Base-by-base conservation (phyloP, 768 basidiomycete genomes). In the Naematelia aurantialba region DNA sequence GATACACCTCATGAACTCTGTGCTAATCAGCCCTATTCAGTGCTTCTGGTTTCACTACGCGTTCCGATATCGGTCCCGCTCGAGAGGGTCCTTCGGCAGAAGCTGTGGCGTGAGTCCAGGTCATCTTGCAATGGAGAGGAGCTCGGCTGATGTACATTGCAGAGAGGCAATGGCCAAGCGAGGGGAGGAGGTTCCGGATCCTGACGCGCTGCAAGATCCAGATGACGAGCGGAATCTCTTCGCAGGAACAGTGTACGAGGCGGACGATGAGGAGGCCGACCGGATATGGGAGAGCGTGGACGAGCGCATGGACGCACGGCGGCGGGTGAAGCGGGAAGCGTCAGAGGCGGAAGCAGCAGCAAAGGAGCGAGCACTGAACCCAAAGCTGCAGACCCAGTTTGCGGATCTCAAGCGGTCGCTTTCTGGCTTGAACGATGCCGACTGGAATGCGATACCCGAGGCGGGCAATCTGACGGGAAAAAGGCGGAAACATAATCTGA, bases 51-150 rank as follows among this genome's bases (percentile, higher is more conserved):
- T 98, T 97, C 79, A 98, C 94, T 0, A 98, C 94, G 4, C 88
- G 93, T 49, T 94, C 91, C 44, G 96, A 98, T 85, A 98, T 99
- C 59, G 96, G 96, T 73, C 96, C 96, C 31, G 96, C 96, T 5
- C 82, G 96, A 76, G 93, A 96, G 72, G 91, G 91, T 0, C 91
- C 93, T 0, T 89, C 89, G 17, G 92, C 91, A 29, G 91, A 93
- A 78, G 85, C 86, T 0, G 81, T 94, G 51, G 93, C 90, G 87
- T 90, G 67, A 50, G 88, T 83, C 14, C 14, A 24, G 31, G 30
- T 55, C 45, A 60, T 46, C 2, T 19, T 56, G 17, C 12, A 5
- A 17, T 42, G 3, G 21, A 14, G 22, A 25, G 27, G 57, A 42
- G 26, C 21, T 34, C 49, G 31, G 31, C 48, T 57, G 46, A 44